Evolutionary conservation across 2,329 filamentous ascomycete species (phyloP), one percentile per base, ranked within the genome.

Genomic region (Aspergillus sclerotialis): DNA sequence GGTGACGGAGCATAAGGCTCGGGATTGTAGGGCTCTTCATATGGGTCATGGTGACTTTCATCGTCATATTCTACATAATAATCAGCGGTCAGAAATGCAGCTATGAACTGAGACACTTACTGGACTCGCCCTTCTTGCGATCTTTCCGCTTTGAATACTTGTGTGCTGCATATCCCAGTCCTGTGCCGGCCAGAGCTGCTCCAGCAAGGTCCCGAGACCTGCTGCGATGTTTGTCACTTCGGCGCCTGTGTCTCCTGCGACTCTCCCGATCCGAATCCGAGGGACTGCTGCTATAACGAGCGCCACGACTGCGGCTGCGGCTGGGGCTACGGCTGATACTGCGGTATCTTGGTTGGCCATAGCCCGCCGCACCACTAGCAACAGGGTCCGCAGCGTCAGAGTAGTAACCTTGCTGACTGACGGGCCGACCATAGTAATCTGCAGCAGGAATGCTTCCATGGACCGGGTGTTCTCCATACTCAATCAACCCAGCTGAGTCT

Each of bases 401-500:
- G 44, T 65, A 63, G 40, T 64, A 66, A 4, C 53, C 54, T 14
- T 57, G 56, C 23, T 50, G 56, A 31, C 55, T 62, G 16, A 50
- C 39, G 2, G 65, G 60, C 15, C 63, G 60, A 15, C 66, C 62
- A 41, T 69, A 67, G 42, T 69, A 68, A 40, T 68, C 61, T 33
- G 62, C 64, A 16, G 62, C 50, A 15, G 61, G 65, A 31, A 67
- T 67, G 47, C 74, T 74, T 47, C 73, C 70, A 46, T 75, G 70
- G 35, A 81, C 74, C 6, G 76, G 77, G 50, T 76, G 72, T 52
- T 72, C 68, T 44, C 77, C 78, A 55, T 82, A 81, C 54, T 79
- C 76, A 60, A 81, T 77, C 57, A 80, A 59, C 39, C 65, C 69
- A 49, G 68, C 62, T 45, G 61, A 65, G 47, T 68, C 64, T 19